A percentile compares a stretch with the other conserved stretches of the same genome.
Conservation (phyloP, 2,329 filamentous ascomycete species). For the Neoascochyta sp. region DNA sequence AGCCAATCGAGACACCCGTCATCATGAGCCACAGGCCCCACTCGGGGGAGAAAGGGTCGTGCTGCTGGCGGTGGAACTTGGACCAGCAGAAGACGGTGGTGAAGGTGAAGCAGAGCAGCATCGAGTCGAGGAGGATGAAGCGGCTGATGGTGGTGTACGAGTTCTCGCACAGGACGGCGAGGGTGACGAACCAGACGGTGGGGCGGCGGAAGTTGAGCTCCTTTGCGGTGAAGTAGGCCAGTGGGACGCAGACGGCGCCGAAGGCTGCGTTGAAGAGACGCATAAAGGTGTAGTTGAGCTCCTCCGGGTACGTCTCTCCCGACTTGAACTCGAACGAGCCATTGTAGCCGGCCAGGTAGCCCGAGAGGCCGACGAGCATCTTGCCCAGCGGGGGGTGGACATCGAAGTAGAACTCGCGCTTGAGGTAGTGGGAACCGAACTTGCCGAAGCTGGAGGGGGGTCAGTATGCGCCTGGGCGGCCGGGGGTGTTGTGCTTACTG, state of each 20-base stretch:
- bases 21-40: conserved; percentile 95
- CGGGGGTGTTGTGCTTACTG: conserved; percentile 52
- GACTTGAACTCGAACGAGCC: conserved; percentile 99
- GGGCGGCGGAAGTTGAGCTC: conserved; percentile 83
- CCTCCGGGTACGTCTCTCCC: conserved; percentile 87
- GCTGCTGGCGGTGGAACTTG: conserved; percentile 86
- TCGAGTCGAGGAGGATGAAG: conserved; percentile 96
- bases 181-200: conserved; percentile 88
- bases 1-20: conserved; percentile 93
- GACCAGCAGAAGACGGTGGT: conserved; percentile 96
- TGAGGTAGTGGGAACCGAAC: conserved; percentile 98
- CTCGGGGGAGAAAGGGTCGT: conserved; percentile 79
- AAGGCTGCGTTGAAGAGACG: conserved; percentile 95
- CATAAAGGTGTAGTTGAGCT: conserved; percentile 98
- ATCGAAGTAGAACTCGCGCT: conserved; percentile 99
- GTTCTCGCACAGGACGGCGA: conserved; percentile 98
- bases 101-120: conserved; percentile 98
- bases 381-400: conserved; percentile 95
- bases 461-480: conserved; percentile 15
- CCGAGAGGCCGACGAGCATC: conserved; percentile 95
- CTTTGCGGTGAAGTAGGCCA: conserved; percentile 92
- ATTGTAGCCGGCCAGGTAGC: conserved; percentile 96
- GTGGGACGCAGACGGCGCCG: conserved; percentile 83
- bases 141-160: conserved; percentile 98
- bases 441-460: conserved; percentile 71